Conservation (phyloP, 805 yeast species). For the Starmerella sp. region DNA sequence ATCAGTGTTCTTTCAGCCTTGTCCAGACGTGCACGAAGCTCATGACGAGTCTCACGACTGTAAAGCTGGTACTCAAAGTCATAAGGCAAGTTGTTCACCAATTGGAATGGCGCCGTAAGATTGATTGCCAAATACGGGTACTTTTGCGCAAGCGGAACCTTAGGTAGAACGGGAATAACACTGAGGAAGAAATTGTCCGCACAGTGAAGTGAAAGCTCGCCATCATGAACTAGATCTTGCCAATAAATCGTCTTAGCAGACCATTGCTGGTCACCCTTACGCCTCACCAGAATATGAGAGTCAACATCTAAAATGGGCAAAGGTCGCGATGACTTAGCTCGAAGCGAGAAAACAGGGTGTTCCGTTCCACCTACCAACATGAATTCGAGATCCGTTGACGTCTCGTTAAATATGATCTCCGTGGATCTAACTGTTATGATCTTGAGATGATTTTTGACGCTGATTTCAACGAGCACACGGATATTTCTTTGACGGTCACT, state of each 20-base stretch:
- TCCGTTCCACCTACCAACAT: slow-evolving; percentile 25
- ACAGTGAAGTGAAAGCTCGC: slow-evolving; percentile 45
- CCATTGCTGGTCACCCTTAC: slow-evolving; percentile 56
- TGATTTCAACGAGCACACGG: slow-evolving; percentile 61
- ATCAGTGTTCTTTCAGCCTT: slow-evolving; percentile 61
- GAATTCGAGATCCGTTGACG: slow-evolving; percentile 44
- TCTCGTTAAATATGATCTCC: slow-evolving; percentile 52
- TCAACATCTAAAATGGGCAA: slow-evolving; percentile 61
- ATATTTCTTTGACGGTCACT: slow-evolving; percentile 31
- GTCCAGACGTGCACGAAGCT: slow-evolving; percentile 50
- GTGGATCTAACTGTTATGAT: slow-evolving; percentile 70
- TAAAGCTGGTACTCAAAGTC: slow-evolving; percentile 65
- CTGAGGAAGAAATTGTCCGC: slow-evolving; percentile 22
- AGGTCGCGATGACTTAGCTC: slow-evolving; percentile 49
- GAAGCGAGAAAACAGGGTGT: slow-evolving; percentile 34
- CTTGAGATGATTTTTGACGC: slow-evolving; percentile 65
- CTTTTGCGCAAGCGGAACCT: slow-evolving; percentile 59
- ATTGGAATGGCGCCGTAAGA: slow-evolving; percentile 73
- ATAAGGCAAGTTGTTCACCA: slow-evolving; percentile 76
- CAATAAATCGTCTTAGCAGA: slow-evolving; percentile 52
- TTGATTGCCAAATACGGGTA: slow-evolving; percentile 77
- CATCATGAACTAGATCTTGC: slow-evolving; percentile 45
- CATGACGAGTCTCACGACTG: slow-evolving; percentile 58
- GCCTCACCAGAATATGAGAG: slow-evolving; percentile 49
- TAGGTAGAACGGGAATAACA: slow-evolving; percentile 26